Percentiles rank a stretch among this genome's conserved stretches.
Evolutionary conservation across 2,329 filamentous ascomycete species (phyloP).

Genomic region (Diaporthe sp.): DNA sequence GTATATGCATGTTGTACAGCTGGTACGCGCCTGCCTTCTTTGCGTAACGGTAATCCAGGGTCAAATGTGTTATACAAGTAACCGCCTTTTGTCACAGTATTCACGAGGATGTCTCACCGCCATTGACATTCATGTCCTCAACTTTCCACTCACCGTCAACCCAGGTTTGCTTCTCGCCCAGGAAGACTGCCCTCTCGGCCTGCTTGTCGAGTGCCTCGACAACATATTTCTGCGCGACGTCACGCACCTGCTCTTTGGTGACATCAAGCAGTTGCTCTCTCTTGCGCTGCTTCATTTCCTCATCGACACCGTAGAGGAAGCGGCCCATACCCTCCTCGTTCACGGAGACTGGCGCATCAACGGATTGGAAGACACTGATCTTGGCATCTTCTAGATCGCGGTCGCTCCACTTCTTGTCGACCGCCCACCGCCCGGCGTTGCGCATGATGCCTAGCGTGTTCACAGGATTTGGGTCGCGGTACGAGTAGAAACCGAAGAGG

Average conservation of each 20-base stretch:
- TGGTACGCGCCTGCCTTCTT: background rate
- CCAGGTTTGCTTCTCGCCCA: slow-evolving; percentile 89
- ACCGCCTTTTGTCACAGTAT: background rate
- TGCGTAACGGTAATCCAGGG: background rate
- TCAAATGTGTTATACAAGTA: background rate
- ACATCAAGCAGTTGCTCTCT: slow-evolving; percentile 91
- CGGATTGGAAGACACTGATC: slow-evolving; percentile 90
- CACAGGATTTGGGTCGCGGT: slow-evolving; percentile 90
- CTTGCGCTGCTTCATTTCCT: slow-evolving; percentile 89
- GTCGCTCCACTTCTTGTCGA: slow-evolving; percentile 83
- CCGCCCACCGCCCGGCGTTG: slow-evolving; percentile 85
- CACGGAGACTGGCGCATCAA: slow-evolving; percentile 90
- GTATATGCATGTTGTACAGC: slow-evolving; percentile 31
- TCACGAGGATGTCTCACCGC: slow-evolving; percentile 48
- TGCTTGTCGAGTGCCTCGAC: slow-evolving; percentile 74
- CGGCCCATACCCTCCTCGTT: slow-evolving; percentile 88
- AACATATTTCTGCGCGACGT: slow-evolving; percentile 85
- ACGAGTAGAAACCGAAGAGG: slow-evolving; percentile 94
- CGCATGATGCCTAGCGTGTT: slow-evolving; percentile 90
- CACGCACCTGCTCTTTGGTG: slow-evolving; percentile 81
- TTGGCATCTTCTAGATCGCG: slow-evolving; percentile 96
- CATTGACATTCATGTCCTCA: slow-evolving; percentile 78
- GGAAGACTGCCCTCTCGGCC: slow-evolving; percentile 76
- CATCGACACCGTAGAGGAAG: slow-evolving; percentile 87
- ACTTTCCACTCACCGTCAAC: slow-evolving; percentile 80